Evolutionary conservation across 768 basidiomycete genomes (phyloP).

Genomic region (Podaxis sp.): DNA sequence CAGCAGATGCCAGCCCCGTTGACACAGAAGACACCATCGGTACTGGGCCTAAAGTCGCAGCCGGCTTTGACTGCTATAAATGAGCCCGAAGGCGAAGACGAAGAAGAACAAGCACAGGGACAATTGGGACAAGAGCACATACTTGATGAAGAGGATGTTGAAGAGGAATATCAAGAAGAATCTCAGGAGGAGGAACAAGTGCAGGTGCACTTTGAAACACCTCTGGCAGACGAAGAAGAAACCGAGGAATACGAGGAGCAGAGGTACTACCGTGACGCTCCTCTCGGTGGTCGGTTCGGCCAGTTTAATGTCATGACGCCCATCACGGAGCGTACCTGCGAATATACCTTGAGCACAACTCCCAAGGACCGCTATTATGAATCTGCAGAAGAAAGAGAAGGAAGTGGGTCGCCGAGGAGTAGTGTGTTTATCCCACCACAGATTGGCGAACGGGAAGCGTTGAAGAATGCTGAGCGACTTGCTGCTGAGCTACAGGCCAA

Average conservation of each 20-base stretch:
- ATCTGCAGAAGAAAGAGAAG: conserved; percentile 19
- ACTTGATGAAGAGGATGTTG: conserved; percentile 22
- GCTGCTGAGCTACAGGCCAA: conserved; percentile 44
- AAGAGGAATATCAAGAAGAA: conserved; percentile 16
- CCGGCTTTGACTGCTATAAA: conserved; percentile 11
- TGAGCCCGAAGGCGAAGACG: conserved; percentile 29
- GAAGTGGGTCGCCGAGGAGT: conserved; percentile 18
- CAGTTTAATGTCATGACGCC: conserved; percentile 94
- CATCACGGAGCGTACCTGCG: conserved; percentile 91
- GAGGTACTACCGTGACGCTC: conserved; percentile 41
- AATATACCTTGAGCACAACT: conserved; percentile 67
- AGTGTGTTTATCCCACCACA: conserved; percentile 26
- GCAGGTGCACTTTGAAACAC: conserved; percentile 25
- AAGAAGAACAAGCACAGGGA: conserved; percentile 25
- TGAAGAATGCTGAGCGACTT: conserved; percentile 47
- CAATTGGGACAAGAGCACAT: conserved; percentile 22
- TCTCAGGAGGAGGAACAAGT: conserved; percentile 25
- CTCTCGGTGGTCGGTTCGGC: conserved; percentile 73
- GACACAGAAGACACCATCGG: conserved; percentile 18
- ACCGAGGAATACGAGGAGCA: conserved; percentile 32
- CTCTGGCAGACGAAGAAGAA: conserved; percentile 23
- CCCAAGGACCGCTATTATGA: conserved; percentile 30
- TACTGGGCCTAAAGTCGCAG: background rate
- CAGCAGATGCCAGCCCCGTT: conserved; percentile 26
- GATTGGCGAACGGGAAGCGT: conserved; percentile 41